Conservation (phyloP, 1,284 basidiomycete species). For the Hypsizygus ulmarius region DNA sequence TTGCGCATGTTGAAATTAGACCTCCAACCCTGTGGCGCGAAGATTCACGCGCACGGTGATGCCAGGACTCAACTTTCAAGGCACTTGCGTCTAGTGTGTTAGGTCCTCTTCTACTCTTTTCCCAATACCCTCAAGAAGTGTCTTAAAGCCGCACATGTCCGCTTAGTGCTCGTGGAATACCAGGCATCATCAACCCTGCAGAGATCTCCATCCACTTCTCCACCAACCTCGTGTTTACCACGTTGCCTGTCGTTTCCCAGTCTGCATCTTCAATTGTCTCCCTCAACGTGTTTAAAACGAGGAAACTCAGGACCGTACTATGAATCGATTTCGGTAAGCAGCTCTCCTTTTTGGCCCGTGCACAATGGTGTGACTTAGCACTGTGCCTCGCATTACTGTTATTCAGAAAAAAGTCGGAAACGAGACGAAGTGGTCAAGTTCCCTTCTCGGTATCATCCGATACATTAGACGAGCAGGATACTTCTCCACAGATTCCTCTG, state of each 20-base stretch:
- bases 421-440: conserved; percentile 43
- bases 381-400: conserved; percentile 23
- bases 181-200: conserved; percentile 23
- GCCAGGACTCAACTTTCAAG: not conserved
- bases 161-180: conserved; percentile 9
- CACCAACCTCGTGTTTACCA: conserved; percentile 66
- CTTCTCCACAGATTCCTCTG: conserved; percentile 57
- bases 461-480: conserved; percentile 28
- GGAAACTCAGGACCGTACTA: conserved; percentile 42
- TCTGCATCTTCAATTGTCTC: conserved; percentile 29
- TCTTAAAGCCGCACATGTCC: conserved; percentile 16
- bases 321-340: conserved; percentile 80
- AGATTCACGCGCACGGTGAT: conserved; percentile 1
- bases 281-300: conserved; percentile 67
- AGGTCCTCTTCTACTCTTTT: conserved; percentile 1
- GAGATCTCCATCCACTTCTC: conserved; percentile 29
- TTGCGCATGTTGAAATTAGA: conserved; percentile 12
- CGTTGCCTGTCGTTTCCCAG: conserved; percentile 56
- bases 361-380: conserved; percentile 18
- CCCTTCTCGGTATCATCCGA: conserved; percentile 33
- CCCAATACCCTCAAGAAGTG: conserved; percentile 4
- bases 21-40: too few species aligned
- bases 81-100: not conserved
- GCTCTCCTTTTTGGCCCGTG: conserved; percentile 22
- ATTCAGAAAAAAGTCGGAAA: conserved; percentile 63